These are phyloP conservation scores for Trichocladium antarcticum DNA, from an alignment of 495 filamentous ascomycete species.

Conservation along the genomic window DNA sequence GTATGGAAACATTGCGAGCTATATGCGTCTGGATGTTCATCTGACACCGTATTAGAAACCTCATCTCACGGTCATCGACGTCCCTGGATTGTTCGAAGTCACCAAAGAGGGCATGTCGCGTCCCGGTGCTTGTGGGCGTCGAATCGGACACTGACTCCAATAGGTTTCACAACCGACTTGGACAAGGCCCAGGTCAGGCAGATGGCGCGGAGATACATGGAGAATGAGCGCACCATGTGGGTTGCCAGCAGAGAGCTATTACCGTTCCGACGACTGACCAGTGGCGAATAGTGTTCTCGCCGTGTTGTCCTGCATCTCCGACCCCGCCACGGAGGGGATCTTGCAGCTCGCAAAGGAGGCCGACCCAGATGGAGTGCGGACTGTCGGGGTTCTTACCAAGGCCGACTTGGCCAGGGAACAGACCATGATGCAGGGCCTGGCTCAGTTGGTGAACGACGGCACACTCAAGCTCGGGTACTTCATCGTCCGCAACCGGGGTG, in stretches of 20 bases:
- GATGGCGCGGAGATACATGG: slow-evolving; percentile 11
- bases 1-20: neutral
- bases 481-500: slow-evolving; percentile 47
- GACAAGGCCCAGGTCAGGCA: neutral
- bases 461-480: slow-evolving; percentile 44
- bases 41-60: neutral
- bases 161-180: too few relatives aligned
- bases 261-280: too few relatives aligned
- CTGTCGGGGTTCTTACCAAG: slow-evolving; percentile 50
- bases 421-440: slow-evolving; percentile 30
- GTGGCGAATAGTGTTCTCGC: slow-evolving; percentile 44
- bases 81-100: slow-evolving; percentile 15
- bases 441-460: slow-evolving; percentile 35
- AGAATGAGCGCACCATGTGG: slow-evolving; percentile 17
- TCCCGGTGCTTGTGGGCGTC: too few relatives aligned
- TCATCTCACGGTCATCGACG: slow-evolving; percentile 18
- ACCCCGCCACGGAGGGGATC: slow-evolving; percentile 50
- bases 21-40: neutral
- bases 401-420: slow-evolving; percentile 44
- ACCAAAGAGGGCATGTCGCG: slow-evolving; percentile 3
- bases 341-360: slow-evolving; percentile 39
- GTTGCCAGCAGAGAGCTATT: too few relatives aligned
- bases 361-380: slow-evolving; percentile 41
- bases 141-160: too few relatives aligned
- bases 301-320: slow-evolving; percentile 47